A percentile compares a stretch with the other conserved stretches of the same genome.
Evolutionary conservation across 352 stramenopile species (phyloP).

Genomic region (Hyaloperonospora brassicae): DNA sequence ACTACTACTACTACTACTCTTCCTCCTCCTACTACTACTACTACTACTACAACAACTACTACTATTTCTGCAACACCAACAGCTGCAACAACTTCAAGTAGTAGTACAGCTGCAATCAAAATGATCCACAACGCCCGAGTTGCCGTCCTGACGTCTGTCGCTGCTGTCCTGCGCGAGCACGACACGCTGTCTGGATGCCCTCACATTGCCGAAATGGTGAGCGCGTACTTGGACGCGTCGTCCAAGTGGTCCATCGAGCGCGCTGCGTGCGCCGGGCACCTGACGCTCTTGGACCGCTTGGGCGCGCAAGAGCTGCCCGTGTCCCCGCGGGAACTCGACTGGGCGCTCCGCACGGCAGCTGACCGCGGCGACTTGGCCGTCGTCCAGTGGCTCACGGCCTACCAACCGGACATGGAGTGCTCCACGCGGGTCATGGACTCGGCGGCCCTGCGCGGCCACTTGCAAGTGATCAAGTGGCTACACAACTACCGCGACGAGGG

Average conservation of each 20-base stretch:
- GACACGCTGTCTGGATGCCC: conserved; percentile 41
- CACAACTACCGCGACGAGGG: conserved; percentile 54
- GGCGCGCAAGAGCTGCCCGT: conserved; percentile 31
- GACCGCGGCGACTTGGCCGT: conserved; percentile 57
- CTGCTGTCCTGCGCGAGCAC: conserved; percentile 35
- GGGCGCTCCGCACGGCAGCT: conserved; percentile 55
- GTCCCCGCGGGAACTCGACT: conserved; percentile 49
- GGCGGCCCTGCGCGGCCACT: conserved; percentile 55
- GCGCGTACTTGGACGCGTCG: conserved; percentile 50
- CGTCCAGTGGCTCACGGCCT: conserved; percentile 55
- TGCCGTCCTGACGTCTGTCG: conserved; percentile 29
- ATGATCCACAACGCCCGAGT: conserved; percentile 15
- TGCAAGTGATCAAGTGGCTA: conserved; percentile 67
- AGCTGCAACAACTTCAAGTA: too few species aligned
- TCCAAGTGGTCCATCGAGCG: conserved; percentile 48
- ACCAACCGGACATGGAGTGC: conserved; percentile 43
- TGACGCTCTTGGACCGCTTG: conserved; percentile 45
- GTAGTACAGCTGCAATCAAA: too few species aligned
- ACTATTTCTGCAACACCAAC: too few species aligned
- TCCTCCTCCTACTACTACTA: too few species aligned
- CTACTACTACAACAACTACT: too few species aligned
- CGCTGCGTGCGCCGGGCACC: conserved; percentile 45
- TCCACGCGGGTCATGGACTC: conserved; percentile 77
- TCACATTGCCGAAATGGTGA: conserved; percentile 40
- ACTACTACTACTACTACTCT: too few species aligned